Percentiles rank a stretch among this genome's conserved stretches.
These are phyloP conservation scores for Podaxis pistillaris DNA, from an alignment of 768 basidiomycete species.

Conservation along the genomic window DNA sequence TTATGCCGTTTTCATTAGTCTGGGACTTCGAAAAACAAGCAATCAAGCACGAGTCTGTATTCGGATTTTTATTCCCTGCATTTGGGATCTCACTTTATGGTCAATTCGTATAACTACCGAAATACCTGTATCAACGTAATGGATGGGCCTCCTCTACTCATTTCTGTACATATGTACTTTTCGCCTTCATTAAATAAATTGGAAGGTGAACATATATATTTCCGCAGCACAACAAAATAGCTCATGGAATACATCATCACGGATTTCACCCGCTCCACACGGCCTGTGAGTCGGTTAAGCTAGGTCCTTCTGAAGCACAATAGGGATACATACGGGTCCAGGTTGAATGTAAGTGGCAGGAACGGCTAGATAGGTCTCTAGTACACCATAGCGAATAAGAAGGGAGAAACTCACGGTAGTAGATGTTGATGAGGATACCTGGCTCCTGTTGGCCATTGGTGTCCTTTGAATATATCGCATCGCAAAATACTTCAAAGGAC, in stretches of 20 bases:
- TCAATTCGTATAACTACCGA: background rate
- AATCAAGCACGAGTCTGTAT: background rate
- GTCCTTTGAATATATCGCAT: background rate
- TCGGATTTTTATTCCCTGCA: background rate
- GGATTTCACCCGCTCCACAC: constrained; percentile 19
- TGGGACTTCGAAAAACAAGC: background rate
- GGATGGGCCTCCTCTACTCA: background rate
- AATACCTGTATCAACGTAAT: background rate
- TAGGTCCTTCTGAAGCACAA: background rate
- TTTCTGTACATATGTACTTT: background rate
- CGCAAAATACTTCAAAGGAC: background rate
- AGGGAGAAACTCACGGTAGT: constrained; percentile 15
- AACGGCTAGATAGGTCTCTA: constrained; percentile 2
- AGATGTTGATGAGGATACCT: constrained; percentile 22
- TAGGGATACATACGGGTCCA: constrained; percentile 17
- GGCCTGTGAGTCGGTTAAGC: constrained; percentile 10
- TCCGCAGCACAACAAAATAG: background rate
- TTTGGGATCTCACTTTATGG: background rate
- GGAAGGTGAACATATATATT: background rate
- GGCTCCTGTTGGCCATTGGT: constrained; percentile 13
- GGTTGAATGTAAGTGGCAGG: constrained; percentile 19
- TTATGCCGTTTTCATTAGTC: background rate
- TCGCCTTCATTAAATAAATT: background rate
- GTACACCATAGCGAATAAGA: background rate
- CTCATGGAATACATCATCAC: background rate